phyloP scores from a whole-genome alignment of 169 alveolate genomes.

The Sarcocystis neurona region DNA sequence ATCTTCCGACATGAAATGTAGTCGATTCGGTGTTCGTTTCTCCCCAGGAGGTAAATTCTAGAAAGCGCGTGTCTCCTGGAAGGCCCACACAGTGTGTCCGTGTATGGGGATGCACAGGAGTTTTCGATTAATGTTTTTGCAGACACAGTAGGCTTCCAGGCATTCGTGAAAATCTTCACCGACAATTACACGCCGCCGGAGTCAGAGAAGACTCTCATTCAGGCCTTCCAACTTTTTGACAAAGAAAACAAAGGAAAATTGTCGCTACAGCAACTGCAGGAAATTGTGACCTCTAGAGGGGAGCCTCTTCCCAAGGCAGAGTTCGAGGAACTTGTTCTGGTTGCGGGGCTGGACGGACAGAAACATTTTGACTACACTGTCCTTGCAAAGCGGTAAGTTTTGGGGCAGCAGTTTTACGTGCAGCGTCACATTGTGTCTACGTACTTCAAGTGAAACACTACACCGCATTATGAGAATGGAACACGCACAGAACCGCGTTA shows the following conservation, averaged over 20 bases:
- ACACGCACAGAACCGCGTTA: too few relatives aligned
- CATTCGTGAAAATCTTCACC: conserved; percentile 12
- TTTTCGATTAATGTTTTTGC: neutral
- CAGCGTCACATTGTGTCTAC: too few relatives aligned
- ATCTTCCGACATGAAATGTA: neutral
- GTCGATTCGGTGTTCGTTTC: neutral
- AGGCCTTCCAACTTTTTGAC: conserved; percentile 33
- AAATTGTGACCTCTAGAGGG: neutral
- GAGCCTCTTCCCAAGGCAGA: conserved; percentile 38
- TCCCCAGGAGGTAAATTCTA: neutral
- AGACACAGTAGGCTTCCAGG: neutral
- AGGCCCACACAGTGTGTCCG: neutral
- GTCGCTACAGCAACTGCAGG: conserved; percentile 32
- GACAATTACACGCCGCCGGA: neutral
- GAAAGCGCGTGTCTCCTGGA: neutral
- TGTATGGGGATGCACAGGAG: too few relatives aligned
- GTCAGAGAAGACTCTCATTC: neutral
- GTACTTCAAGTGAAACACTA: too few relatives aligned
- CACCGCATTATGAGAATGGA: too few relatives aligned
- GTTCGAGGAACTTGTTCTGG: conserved; percentile 29
- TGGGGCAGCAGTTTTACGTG: too few relatives aligned
- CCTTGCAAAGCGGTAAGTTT: conserved; percentile 11
- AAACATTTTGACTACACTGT: neutral
- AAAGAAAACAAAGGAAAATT: neutral
- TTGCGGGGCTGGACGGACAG: conserved; percentile 16